Evolutionary conservation across 2,329 filamentous ascomycete genomes (phyloP).

Genomic region (Clarireedia hainanense): DNA sequence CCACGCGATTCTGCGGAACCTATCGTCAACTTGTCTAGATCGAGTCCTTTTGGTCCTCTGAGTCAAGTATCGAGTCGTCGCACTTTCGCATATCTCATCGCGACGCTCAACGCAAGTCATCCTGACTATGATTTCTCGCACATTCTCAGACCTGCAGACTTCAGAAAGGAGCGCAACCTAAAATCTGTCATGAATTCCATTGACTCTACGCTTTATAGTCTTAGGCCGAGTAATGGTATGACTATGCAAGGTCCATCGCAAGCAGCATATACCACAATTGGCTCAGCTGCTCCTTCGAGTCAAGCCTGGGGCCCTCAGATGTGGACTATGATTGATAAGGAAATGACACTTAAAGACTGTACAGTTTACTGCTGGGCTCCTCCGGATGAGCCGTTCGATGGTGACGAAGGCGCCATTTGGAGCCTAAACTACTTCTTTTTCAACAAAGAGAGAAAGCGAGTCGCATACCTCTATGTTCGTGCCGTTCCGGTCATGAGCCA

Average conservation of each 20-base stretch:
- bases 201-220: slow-evolving; percentile 79
- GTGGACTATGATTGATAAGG: slow-evolving; percentile 88
- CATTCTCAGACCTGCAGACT: slow-evolving; percentile 80
- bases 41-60: slow-evolving; percentile 86
- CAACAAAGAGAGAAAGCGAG: slow-evolving; percentile 84
- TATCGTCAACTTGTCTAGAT: slow-evolving; percentile 67
- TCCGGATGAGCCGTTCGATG: slow-evolving; percentile 82
- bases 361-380: slow-evolving; percentile 85
- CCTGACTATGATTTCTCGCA: slow-evolving; percentile 97
- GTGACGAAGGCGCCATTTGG: slow-evolving; percentile 91
- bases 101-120: slow-evolving; percentile 91
- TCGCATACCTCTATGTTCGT: slow-evolving; percentile 87
- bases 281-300: slow-evolving; percentile 36
- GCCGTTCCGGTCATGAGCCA: slow-evolving; percentile 72
- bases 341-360: slow-evolving; percentile 88
- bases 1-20: slow-evolving; percentile 65
- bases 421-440: slow-evolving; percentile 96
- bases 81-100: slow-evolving; percentile 93
- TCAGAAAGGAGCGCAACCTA: slow-evolving; percentile 74
- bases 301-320: slow-evolving; percentile 80
- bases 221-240: slow-evolving; percentile 56
- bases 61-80: slow-evolving; percentile 82
- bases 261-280: slow-evolving; percentile 31
- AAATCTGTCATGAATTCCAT: slow-evolving; percentile 78
- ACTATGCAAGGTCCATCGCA: slow-evolving; percentile 31